Evolutionary conservation across 2,329 filamentous ascomycete genomes (phyloP), one percentile per base, ranked within the genome.

Genomic region (Sclerotinia minor): DNA sequence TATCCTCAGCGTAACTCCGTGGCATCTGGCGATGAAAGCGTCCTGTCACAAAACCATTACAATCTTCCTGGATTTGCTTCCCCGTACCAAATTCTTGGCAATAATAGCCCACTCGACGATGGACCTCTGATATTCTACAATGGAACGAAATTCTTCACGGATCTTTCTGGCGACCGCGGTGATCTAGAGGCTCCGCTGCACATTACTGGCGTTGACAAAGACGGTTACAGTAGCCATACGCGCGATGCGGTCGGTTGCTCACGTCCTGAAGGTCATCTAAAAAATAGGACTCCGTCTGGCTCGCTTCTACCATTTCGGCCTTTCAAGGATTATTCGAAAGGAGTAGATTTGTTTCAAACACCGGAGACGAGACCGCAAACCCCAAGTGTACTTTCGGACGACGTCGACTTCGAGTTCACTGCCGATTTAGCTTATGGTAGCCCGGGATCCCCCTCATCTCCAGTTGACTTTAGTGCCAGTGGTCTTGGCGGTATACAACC

Each of bases 41-140:
- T 24, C 7, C 24, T 32, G 1, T 61, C 65, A 17, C 57, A 35
- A 19, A 47, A 41, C 13, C 13, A 15, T 26, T 63, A 67, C n/a
- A 44, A n/a, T 53, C 57, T 44, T 53, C 7, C 21, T 19, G 59
- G 57, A 9, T 60, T 63, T 45, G 47, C 29, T 3, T 50, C 50
- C 4, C 32, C 61, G 32, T 8, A 29, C 21, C 17, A 26, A 5
- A 41, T 19, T 8, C 19, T 29, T 21, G 38, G 2, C 29, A 83
- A 35, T 82, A 82, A 2, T 73, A 79, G 17, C 83, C 83, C 52
- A 17, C 61, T 82, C 0, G 83, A 87, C 17, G 87, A 91, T 68
- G 92, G 92, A 11, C 88, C 90, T 1, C 90, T 96, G 72, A 92
- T 94, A 24, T 96, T 94, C 75, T 96, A 94, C 76, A 92, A 85